Conservation (phyloP, 441 rosid species). For the Pelargonium australe region DNA sequence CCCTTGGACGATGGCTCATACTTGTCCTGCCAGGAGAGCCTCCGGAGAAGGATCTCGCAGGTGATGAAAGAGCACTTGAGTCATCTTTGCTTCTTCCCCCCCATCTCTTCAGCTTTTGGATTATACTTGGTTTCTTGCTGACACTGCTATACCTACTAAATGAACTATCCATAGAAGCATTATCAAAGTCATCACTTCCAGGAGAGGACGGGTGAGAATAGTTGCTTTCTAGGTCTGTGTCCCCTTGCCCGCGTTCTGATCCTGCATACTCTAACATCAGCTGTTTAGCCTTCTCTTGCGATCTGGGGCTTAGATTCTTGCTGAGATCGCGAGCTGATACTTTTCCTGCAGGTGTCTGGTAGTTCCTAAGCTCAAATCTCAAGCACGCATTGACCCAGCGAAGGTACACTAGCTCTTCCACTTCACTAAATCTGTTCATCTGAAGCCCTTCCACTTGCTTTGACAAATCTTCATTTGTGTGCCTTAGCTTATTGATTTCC, state of each 20-base stretch:
- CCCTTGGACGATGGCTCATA: constrained; percentile 52
- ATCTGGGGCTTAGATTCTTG: constrained; percentile 78
- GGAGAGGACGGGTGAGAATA: constrained; percentile 88
- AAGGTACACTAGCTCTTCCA: constrained; percentile 93
- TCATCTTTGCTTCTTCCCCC: constrained; percentile 92
- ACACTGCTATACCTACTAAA: constrained; percentile 60
- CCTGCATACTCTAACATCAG: constrained; percentile 88
- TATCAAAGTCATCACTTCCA: constrained; percentile 85
- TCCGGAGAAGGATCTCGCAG: constrained; percentile 67
- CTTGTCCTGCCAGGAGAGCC: constrained; percentile 73
- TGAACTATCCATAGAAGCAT: constrained; percentile 75
- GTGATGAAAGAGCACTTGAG: constrained; percentile 55
- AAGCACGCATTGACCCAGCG: constrained; percentile 98
- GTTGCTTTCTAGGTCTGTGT: constrained; percentile 81
- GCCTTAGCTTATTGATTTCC: constrained; percentile 67
- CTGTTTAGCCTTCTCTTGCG: constrained; percentile 78
- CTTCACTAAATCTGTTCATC: constrained; percentile 91
- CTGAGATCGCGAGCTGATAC: constrained; percentile 84
- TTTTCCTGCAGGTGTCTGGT: constrained; percentile 80
- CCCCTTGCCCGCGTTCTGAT: constrained; percentile 93
- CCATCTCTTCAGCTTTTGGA: constrained; percentile 85
- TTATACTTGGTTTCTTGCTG: constrained; percentile 64
- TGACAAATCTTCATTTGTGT: constrained; percentile 69
- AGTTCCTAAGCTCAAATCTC: constrained; percentile 83
- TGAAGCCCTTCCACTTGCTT: constrained; percentile 99